Base-by-base conservation (phyloP, 306 rosid species). In the Carpinus viminea region DNA sequence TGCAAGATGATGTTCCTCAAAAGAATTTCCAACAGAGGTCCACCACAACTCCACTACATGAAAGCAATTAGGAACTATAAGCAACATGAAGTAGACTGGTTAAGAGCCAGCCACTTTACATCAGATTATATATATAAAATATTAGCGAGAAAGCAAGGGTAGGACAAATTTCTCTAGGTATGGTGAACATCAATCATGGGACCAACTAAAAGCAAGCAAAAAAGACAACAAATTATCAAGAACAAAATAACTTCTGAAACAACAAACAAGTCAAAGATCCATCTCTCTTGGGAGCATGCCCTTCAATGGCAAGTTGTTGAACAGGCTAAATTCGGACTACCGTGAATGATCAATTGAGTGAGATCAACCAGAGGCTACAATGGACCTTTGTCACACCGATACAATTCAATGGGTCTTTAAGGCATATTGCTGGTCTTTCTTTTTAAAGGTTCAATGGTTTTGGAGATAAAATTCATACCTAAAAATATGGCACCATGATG, bases 11-110 rank as follows among this genome's bases (percentile, higher is more conserved):
- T 52, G 85, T 89, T 89, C 84, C 90, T 82, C 71, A 90, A 70
- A 52, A 92, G 86, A 83, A 91, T 73, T 70, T 95, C 97, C 86
- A 95, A 75, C 80, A 91, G 90, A 8, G 98, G 93, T 79, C 95
- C 94, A 76, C 91, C 88, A 81, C 89, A 87, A 82, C 90, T 91
- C 98, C 97, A 92, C 98, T 95, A 78, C 69, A 80, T 66, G 54
- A 80, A 84, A 68, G 41, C 55, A 34, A 52, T 9, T 38, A 76
- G 21, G 24, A 48, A 66, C 10, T 4, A 31, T 76, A 50, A 80
- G 69, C 74, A 80, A 43, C 18, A 38, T 34, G 13, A 31, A 56
- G 41, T 12, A 74, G 31, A 50, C 28, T 16, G 54, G 60, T 3
- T 46, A 69, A 45, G 46, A 52, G 17, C 6, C 17, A 18, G 12